A percentile compares a stretch with the other conserved stretches of the same genome.
Evolutionary conservation across 2,329 filamentous ascomycete genomes (phyloP).

Genomic region (Fusarium protoensiforme): DNA sequence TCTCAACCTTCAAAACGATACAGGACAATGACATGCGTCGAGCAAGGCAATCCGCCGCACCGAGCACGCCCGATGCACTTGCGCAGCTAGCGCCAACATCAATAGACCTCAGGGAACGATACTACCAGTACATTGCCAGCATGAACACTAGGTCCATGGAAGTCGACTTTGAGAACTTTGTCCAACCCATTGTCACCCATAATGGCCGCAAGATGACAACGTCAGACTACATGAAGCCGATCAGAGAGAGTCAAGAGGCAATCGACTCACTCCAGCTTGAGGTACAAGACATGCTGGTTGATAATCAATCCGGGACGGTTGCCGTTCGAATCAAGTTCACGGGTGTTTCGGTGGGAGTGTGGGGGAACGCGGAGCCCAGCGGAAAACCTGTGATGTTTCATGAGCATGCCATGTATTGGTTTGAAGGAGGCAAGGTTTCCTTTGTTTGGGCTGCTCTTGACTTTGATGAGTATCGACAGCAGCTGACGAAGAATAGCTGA

Average conservation of each 20-base stretch:
- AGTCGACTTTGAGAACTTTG: not conserved
- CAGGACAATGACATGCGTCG: not conserved
- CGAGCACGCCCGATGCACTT: not conserved
- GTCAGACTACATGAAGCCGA: slow-evolving; percentile 15
- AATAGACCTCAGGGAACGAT: not conserved
- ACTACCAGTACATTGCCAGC: slow-evolving; percentile 14
- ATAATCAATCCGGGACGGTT: not conserved
- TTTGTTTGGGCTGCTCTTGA: slow-evolving; percentile 33
- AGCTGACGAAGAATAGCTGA: not conserved
- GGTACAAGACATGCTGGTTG: slow-evolving; percentile 7
- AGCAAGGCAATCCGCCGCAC: not conserved
- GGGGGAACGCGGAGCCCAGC: slow-evolving; percentile 6
- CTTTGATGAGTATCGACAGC: slow-evolving; percentile 10
- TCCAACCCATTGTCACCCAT: not conserved
- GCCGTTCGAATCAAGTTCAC: slow-evolving; percentile 26
- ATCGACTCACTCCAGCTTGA: slow-evolving; percentile 11
- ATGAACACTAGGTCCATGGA: slow-evolving; percentile 27
- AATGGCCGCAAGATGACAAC: slow-evolving; percentile 4
- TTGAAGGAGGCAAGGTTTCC: slow-evolving; percentile 4
- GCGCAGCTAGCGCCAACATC: not conserved
- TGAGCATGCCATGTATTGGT: slow-evolving; percentile 36
- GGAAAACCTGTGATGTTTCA: slow-evolving; percentile 19
- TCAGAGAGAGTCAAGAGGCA: slow-evolving; percentile 10
- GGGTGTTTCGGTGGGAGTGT: not conserved
- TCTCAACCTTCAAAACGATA: slow-evolving; percentile 1